Evolutionary conservation across 352 stramenopile genomes (phyloP).

Genomic region (Phytophthora pistaciae): DNA sequence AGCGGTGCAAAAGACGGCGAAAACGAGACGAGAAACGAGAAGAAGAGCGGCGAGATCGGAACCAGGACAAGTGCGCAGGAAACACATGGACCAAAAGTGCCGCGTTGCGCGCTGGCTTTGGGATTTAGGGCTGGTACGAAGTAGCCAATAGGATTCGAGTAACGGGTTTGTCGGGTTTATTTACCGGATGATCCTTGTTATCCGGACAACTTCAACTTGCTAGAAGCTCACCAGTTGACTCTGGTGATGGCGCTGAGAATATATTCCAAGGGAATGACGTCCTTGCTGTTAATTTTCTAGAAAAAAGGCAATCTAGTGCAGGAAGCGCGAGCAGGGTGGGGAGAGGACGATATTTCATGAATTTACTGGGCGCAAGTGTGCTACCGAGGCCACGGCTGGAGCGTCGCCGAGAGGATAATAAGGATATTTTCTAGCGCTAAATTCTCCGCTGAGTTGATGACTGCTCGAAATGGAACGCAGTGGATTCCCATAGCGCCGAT

Average conservation of each 20-base stretch:
- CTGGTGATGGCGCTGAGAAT: too few species aligned
- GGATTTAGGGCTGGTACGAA: background rate
- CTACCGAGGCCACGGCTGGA: background rate
- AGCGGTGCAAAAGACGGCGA: slow-evolving; percentile 23
- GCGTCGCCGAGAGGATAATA: background rate
- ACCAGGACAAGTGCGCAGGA: slow-evolving; percentile 13
- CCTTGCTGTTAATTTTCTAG: too few species aligned
- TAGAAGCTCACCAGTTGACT: background rate
- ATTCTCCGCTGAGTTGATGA: too few species aligned
- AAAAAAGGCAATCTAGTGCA: too few species aligned
- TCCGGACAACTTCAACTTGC: slow-evolving; percentile 28
- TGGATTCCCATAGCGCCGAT: background rate
- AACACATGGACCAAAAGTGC: slow-evolving; percentile 27
- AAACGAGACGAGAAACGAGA: slow-evolving; percentile 27
- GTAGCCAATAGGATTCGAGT: slow-evolving; percentile 8
- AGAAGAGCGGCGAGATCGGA: slow-evolving; percentile 32
- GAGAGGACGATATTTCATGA: too few species aligned
- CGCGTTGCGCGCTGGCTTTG: background rate
- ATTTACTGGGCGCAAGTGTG: too few species aligned
- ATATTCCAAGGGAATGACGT: too few species aligned
- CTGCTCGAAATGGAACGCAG: background rate
- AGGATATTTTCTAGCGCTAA: too few species aligned
- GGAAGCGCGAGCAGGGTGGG: too few species aligned
- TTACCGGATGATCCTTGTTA: slow-evolving; percentile 14
- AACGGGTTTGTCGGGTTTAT: slow-evolving; percentile 3